A percentile compares a stretch with the other conserved stretches of the same genome.
These are phyloP conservation scores for Coemansia sp. DNA, from an alignment of 192 early-diverging fungal species.

Conservation along the genomic window DNA sequence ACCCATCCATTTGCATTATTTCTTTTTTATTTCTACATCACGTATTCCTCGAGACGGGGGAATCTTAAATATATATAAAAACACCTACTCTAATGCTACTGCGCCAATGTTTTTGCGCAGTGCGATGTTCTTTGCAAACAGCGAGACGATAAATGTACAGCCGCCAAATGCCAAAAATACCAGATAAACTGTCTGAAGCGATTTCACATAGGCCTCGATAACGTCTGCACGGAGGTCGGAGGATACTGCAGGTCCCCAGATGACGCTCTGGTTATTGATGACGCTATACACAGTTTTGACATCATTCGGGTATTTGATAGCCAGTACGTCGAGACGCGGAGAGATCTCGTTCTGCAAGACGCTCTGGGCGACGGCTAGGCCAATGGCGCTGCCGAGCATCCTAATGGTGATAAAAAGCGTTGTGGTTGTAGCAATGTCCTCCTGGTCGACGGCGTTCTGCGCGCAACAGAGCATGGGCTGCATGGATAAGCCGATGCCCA, in stretches of 20 bases:
- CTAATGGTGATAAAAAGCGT: slow-evolving; percentile 46
- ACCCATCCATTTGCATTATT: background rate
- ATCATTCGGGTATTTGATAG: slow-evolving; percentile 49
- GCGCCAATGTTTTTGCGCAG: slow-evolving; percentile 38
- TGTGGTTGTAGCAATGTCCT: slow-evolving; percentile 44
- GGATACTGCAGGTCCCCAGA: slow-evolving; percentile 30
- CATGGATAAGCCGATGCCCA: slow-evolving; percentile 52
- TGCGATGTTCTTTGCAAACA: slow-evolving; percentile 57
- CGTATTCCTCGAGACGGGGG: slow-evolving; percentile 47
- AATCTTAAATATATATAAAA: slow-evolving; percentile 7
- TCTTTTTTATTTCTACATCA: slow-evolving; percentile 14
- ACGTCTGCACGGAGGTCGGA: slow-evolving; percentile 37
- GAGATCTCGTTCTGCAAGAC: slow-evolving; percentile 44
- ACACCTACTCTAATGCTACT: slow-evolving; percentile 16
- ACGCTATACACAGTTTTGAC: slow-evolving; percentile 37
- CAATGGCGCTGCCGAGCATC: slow-evolving; percentile 46
- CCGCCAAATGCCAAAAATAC: slow-evolving; percentile 59
- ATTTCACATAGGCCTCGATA: slow-evolving; percentile 60
- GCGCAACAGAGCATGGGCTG: slow-evolving; percentile 46
- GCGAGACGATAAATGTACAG: slow-evolving; percentile 51
- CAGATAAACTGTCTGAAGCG: slow-evolving; percentile 58
- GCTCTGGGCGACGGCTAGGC: slow-evolving; percentile 38
- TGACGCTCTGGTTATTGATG: slow-evolving; percentile 37
- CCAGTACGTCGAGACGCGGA: slow-evolving; percentile 14
- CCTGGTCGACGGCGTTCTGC: slow-evolving; percentile 35